Percentiles rank a stretch among this genome's conserved stretches.
phyloP scores from a whole-genome alignment of 306 rosid species.

The Canavalia gladiata region DNA sequence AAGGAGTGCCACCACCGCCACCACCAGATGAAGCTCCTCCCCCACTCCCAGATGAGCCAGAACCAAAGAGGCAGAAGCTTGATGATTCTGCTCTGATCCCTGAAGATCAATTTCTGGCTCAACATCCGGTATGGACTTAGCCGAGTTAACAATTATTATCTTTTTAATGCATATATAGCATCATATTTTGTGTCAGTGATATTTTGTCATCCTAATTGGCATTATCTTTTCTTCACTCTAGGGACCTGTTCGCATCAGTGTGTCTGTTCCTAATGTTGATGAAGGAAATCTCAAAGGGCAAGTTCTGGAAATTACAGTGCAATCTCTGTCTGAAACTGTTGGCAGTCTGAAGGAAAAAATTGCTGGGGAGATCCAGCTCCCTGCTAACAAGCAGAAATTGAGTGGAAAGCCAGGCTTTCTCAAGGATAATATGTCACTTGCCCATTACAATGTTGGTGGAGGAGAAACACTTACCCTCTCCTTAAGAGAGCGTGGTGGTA shows the following conservation, averaged over 20 bases:
- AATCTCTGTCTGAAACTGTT: conserved; percentile 86
- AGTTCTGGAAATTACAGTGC: conserved; percentile 81
- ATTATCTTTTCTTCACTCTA: conserved; percentile 46
- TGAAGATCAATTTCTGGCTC: conserved; percentile 92
- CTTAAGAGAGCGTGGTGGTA: conserved; percentile 98
- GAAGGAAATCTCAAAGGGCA: conserved; percentile 97
- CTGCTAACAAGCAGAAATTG: conserved; percentile 97
- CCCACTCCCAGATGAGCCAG: conserved; percentile 95
- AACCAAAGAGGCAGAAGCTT: conserved; percentile 90
- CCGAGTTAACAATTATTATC: conserved; percentile 7
- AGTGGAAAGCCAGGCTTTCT: conserved; percentile 98
- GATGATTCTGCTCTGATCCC: conserved; percentile 87
- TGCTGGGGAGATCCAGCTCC: conserved; percentile 96
- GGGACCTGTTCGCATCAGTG: conserved; percentile 80
- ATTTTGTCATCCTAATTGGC: conserved; percentile 10
- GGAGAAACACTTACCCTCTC: conserved; percentile 79
- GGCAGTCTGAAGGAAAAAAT: conserved; percentile 92
- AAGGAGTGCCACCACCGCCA: conserved; percentile 86
- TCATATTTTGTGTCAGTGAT: neutral
- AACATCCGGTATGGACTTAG: conserved; percentile 68
- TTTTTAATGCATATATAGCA: neutral
- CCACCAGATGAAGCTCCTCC: conserved; percentile 99
- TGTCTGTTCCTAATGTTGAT: conserved; percentile 87
- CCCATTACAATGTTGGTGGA: conserved; percentile 86
- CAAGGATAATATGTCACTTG: conserved; percentile 94